phyloP scores from a whole-genome alignment of 2,329 filamentous ascomycete genomes.

The Ceratocystis lukuohia region DNA sequence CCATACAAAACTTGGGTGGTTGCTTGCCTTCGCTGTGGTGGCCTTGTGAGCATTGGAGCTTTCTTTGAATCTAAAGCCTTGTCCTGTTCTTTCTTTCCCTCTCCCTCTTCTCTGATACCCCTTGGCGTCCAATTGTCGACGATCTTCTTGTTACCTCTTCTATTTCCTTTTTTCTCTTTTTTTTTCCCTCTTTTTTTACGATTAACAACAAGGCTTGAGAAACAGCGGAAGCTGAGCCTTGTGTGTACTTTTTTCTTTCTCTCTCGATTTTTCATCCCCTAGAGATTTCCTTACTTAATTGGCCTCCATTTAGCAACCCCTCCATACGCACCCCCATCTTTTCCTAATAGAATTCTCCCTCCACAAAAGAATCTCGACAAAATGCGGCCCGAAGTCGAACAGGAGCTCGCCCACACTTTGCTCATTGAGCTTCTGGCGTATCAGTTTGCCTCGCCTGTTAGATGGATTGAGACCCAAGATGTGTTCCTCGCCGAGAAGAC shows the following conservation, averaged over 20 bases:
- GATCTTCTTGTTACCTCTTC: conserved; percentile 2
- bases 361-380: conserved; percentile 27
- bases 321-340: conserved; percentile 3
- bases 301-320: not conserved
- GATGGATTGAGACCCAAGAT: conserved; percentile 99
- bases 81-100: conserved; percentile 3
- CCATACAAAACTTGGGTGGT: conserved; percentile 18
- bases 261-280: conserved; percentile 1
- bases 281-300: conserved; percentile 5
- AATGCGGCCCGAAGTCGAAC: conserved; percentile 98
- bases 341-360: conserved; percentile 8
- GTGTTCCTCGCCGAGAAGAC: conserved; percentile 93
- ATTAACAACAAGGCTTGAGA: conserved; percentile 7
- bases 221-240: conserved; percentile 13
- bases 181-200: no score
- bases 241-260: conserved; percentile 6
- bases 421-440: conserved; percentile 98
- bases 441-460: conserved; percentile 94
- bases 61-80: conserved; percentile 9
- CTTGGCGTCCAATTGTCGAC: conserved; percentile 10
- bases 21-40: not conserved
- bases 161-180: not conserved
- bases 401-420: conserved; percentile 95
- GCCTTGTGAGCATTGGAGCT: conserved; percentile 8
- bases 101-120: conserved; percentile 15